phyloP scores from a whole-genome alignment of 805 yeast genomes.

The Candida odintsovae region DNA sequence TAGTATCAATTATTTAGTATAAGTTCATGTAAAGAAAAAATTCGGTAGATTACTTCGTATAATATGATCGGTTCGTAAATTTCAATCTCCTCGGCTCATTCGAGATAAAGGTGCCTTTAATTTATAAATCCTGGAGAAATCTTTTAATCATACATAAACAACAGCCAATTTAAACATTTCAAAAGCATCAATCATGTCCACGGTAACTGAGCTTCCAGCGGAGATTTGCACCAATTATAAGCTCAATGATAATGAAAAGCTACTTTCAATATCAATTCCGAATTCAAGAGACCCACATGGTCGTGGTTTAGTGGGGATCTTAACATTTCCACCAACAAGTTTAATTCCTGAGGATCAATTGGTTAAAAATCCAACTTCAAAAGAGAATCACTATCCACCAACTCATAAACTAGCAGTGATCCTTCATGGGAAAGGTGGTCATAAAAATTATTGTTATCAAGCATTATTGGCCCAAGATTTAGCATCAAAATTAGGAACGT shows the following conservation, averaged over 20 bases:
- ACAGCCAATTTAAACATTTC: too few species aligned
- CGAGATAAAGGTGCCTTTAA: too few species aligned
- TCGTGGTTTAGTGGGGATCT: slow-evolving; percentile 31
- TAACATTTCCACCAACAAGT: slow-evolving; percentile 29
- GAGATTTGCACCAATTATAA: slow-evolving; percentile 18
- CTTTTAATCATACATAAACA: too few species aligned
- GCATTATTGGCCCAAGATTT: slow-evolving; percentile 53
- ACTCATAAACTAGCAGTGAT: slow-evolving; percentile 52
- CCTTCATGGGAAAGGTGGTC: slow-evolving; percentile 84
- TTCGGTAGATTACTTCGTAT: too few species aligned
- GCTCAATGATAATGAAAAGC: slow-evolving; percentile 21
- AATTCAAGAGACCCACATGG: slow-evolving; percentile 17
- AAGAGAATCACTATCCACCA: slow-evolving; percentile 24
- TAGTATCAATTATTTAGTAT: too few species aligned
- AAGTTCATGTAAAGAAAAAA: too few species aligned
- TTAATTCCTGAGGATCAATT: slow-evolving; percentile 16
- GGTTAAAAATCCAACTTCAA: slow-evolving; percentile 5
- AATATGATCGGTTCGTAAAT: too few species aligned
- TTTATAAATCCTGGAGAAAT: too few species aligned
- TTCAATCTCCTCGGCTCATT: too few species aligned
- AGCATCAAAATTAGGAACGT: slow-evolving; percentile 54
- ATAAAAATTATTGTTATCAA: slow-evolving; percentile 74
- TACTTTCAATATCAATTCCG: slow-evolving; percentile 22
- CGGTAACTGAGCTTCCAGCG: slow-evolving; percentile 12
- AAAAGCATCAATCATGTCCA: neutral